Evolutionary conservation across 257 asterid species (phyloP), one percentile per base, ranked within the genome.

Genomic region (Linaria vulgaris): DNA sequence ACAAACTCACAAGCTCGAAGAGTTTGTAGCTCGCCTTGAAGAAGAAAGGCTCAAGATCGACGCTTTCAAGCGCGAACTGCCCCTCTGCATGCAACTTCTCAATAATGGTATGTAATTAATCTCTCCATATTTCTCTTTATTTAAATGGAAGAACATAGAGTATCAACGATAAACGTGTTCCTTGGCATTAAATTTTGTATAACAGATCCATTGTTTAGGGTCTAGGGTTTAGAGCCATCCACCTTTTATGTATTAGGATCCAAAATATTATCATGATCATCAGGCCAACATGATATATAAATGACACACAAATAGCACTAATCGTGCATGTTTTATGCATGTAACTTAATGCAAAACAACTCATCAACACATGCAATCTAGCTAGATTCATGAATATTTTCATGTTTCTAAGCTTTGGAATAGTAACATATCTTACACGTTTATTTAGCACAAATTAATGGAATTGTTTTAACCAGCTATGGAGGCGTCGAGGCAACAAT

Each of bases 31-130:
- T 47, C 81, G 85, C 12, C 89, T 94, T 1, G 99, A 94, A 79
- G 97, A 90, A 68, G 99, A 94, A 76, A 61, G 88, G 37, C 87
- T 82, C 76, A 94, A 94, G 88, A 94, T 94, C 38, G 97, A 94
- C 27, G 99, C 97, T 5, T 94, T 94, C 87, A 94, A 94, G 66
- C 90, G 97, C 2, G 99, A 94, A 68, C 99, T 94, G 54, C 99
- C 99, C 9, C 97, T 94, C 43, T 90, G 97, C 78, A 94, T 90
- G 92, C 97, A 94, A 61, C 95, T 94, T 56, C 92, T 94, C 55
- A 76, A 77, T 54, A 85, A 94, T 82, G 99, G 99, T 94, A 79
- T 16, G 17, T 19, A n/a, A 10, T 51, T 50, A 7, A 15, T 6
- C 23, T 27, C 17, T 27, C 44, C 17, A 68, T 52, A 6, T 6